Base-by-base conservation (phyloP, 257 asterid genomes). In the Fraxinus anomala region DNA sequence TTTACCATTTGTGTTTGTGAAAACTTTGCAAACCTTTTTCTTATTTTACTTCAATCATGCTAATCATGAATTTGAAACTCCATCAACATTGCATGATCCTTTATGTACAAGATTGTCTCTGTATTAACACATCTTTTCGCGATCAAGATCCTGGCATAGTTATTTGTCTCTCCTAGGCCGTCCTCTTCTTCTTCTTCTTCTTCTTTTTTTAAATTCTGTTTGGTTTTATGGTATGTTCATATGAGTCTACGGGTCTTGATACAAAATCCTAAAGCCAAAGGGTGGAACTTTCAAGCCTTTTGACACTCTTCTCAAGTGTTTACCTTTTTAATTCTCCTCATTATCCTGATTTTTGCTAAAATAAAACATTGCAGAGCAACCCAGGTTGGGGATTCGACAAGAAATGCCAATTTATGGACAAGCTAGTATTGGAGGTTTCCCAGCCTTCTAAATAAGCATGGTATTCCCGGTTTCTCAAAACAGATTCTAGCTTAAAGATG, bases 341-440 rank as follows among this genome's bases (percentile, higher is more conserved):
- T 67, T 59, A 47, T 61, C 61, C 39, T 65, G 51, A 30, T 69
- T 54, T 74, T 21, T 37, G 26, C 40, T 68, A 23, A 73, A 76
- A 80, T 56, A 23, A 21, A 72, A 26, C 37, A 23, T 30, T 84
- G 86, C 96, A 95, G 98, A 95, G 98, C 88, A 95, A 95, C 81
- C 92, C 98, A 37, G 98, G 98, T 0, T 93, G 99, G 99, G 93
- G 94, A 76, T 95, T 93, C 56, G 90, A 89, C 87, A 93, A 91
- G 90, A 95, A 95, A 87, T 91, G 94, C 78, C 88, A 88, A 74
- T 89, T 93, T 82, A 91, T 95, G 99, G 96, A 95, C 86, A 93
- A 90, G 89, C 87, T 90, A 47, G 86, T 89, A 28, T 72, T 68
- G 82, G 97, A 93, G 83, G 90, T 83, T 65, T 86, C 96, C 13